Evolutionary conservation across 2,329 filamentous ascomycete species (phyloP).

Genomic region (Scedosporium dehoogii): DNA sequence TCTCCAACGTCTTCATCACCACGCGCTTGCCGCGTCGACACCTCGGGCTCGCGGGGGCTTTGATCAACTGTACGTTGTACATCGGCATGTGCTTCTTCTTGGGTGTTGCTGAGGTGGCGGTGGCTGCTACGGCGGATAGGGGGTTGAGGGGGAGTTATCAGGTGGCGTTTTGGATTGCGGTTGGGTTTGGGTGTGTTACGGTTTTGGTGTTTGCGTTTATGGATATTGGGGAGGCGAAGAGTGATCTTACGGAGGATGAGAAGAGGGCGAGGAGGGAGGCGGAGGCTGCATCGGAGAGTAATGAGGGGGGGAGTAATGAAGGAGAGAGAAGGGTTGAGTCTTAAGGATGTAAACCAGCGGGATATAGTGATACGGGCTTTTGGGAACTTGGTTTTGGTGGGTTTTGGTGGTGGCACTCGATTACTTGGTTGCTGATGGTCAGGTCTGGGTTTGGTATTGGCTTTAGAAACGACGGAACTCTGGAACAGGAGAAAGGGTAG

Average conservation of each 20-base stretch:
- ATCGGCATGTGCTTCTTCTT: constrained; percentile 54
- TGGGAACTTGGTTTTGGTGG: too few relatives aligned
- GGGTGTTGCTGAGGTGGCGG: constrained; percentile 50
- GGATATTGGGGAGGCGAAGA: constrained; percentile 11
- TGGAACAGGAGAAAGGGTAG: neutral
- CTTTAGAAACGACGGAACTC: neutral
- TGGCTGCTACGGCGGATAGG: constrained; percentile 29
- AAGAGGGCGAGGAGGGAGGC: constrained; percentile 19
- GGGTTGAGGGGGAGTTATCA: constrained; percentile 44
- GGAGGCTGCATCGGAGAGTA: neutral
- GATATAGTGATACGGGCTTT: neutral
- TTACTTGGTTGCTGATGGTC: too few relatives aligned
- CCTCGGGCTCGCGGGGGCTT: constrained; percentile 55
- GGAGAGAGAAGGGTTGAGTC: neutral
- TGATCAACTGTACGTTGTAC: constrained; percentile 53
- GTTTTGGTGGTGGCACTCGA: too few relatives aligned
- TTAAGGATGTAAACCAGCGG: neutral
- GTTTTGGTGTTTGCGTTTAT: constrained; percentile 28
- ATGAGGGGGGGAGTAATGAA: neutral
- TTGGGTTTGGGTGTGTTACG: constrained; percentile 37
- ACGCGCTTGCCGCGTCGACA: constrained; percentile 46
- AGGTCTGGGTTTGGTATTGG: neutral
- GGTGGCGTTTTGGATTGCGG: constrained; percentile 50
- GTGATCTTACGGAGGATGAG: constrained; percentile 13
- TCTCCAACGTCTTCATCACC: constrained; percentile 59